Percentiles rank a stretch among this genome's conserved stretches.
phyloP scores from a whole-genome alignment of 257 asterid species.

The Solanum bulbocastanum region DNA sequence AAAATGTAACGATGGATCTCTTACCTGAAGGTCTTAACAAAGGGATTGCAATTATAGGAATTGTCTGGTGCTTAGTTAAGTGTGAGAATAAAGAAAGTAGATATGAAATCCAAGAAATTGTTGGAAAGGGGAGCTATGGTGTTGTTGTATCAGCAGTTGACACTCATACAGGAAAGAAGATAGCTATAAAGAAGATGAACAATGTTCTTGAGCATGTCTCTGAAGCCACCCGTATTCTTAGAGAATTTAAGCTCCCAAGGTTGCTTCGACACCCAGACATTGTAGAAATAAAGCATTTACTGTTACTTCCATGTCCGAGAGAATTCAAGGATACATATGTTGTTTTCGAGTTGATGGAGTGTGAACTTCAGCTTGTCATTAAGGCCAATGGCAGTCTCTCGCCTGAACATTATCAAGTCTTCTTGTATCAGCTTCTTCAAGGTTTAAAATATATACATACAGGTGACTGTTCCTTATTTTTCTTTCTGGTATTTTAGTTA shows the following conservation, averaged over 20 bases:
- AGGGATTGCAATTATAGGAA: too few species aligned
- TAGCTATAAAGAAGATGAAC: slow-evolving; percentile 84
- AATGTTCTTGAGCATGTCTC: slow-evolving; percentile 86
- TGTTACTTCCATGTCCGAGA: slow-evolving; percentile 86
- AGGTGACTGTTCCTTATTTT: slow-evolving; percentile 25
- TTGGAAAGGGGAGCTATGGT: slow-evolving; percentile 97
- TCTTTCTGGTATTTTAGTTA: not conserved
- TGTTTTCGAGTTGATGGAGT: slow-evolving; percentile 96
- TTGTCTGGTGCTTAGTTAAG: too few species aligned
- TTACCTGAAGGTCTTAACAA: too few species aligned
- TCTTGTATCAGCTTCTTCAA: slow-evolving; percentile 91
- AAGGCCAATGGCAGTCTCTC: slow-evolving; percentile 82
- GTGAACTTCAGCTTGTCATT: slow-evolving; percentile 95
- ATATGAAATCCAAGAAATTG: slow-evolving; percentile 89
- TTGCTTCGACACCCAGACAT: slow-evolving; percentile 87
- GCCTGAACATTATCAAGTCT: slow-evolving; percentile 89
- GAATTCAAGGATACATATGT: slow-evolving; percentile 95
- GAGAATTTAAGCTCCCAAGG: slow-evolving; percentile 92
- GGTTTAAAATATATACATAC: slow-evolving; percentile 86
- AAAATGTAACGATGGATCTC: too few species aligned
- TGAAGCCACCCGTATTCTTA: slow-evolving; percentile 89
- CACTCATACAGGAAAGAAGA: slow-evolving; percentile 91
- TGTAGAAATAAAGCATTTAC: slow-evolving; percentile 85
- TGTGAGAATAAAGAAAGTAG: too few species aligned
- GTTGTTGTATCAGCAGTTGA: slow-evolving; percentile 96